Base-by-base conservation (phyloP, 192 early-diverging fungal genomes). In the Chytriomyces sp. region DNA sequence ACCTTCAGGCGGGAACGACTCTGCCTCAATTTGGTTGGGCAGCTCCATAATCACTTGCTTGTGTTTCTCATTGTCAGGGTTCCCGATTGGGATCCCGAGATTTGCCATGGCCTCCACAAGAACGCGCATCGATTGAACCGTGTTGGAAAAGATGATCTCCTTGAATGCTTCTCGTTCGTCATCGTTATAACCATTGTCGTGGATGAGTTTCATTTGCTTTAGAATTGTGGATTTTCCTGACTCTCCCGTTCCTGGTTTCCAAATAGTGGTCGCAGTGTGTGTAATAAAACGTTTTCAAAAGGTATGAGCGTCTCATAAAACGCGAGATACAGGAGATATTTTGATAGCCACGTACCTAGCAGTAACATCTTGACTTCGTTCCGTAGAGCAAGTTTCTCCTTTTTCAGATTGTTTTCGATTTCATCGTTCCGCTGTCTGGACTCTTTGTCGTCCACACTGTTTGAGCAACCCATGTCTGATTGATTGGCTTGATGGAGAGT, bases 181-280 rank as follows among this genome's bases (percentile, higher is more conserved):
- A 44, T 86, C 82, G 64, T 91, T 92, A 86, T 95, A 98, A 26
- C 97, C 97, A 75, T 91, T 92, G 77, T 94, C 97, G 83, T 98
- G 96, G 76, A 98, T 97, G 67, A 98, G 89, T 82, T 95, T 96
- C 96, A 98, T 97, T 81, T 98, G 97, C 83, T 98, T 98, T 68
- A 98, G 86, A 79, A 98, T 96, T 24, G 97, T 98, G 53, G 91
- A 93, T 85, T 98, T 98, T 67, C 97, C 97, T 8, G 97, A 97
- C 84, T 98, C 97, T 76, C 97, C 97, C 49, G 97, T 94, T 79
- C 93, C 94, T 93, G 76, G 60, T n/a, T 23, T 13, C 11, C 6
- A 77, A 3, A 66, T 28, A 44, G 28, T 2, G 60, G n/a, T 28
- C 60, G 62, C 53, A 20, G 53, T n/a, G 53, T 20, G 53, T 57